These are phyloP conservation scores for Neurospora sp. DNA, from an alignment of 495 filamentous ascomycete genomes.

Conservation along the genomic window DNA sequence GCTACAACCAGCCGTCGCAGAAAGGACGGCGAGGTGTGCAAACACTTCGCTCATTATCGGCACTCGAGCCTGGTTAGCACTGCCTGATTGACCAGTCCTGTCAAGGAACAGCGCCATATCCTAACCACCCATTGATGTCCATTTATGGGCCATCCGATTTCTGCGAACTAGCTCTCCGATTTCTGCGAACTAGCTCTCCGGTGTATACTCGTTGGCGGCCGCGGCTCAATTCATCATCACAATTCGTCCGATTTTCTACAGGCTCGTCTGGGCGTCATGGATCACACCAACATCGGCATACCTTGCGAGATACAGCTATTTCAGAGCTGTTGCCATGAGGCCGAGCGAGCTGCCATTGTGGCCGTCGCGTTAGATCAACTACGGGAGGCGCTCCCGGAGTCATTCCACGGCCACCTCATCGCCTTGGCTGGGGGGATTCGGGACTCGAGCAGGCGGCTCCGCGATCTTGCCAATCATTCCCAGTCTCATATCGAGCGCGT, in stretches of 20 bases:
- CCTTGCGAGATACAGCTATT: constrained; percentile 27
- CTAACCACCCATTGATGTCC: neutral
- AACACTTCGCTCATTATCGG: neutral
- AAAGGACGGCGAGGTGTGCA: neutral
- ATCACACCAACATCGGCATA: constrained; percentile 4
- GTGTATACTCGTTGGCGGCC: neutral
- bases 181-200: neutral
- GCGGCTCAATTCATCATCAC: neutral
- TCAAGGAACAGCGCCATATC: constrained; percentile 1
- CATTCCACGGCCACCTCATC: constrained; percentile 32
- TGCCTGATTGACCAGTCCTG: neutral
- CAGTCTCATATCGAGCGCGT: constrained; percentile 38
- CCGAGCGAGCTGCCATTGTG: constrained; percentile 33
- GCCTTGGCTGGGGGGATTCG: constrained; percentile 33
- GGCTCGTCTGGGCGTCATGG: constrained; percentile 9
- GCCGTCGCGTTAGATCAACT: constrained; percentile 32
- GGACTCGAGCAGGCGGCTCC: constrained; percentile 32
- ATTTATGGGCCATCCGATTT: constrained; percentile 9
- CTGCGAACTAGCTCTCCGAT: neutral
- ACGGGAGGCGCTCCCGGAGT: constrained; percentile 26
- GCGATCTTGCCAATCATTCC: constrained; percentile 41
- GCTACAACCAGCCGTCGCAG: neutral
- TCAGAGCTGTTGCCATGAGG: constrained; percentile 36
- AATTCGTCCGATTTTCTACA: neutral
- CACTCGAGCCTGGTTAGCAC: neutral